Evolutionary conservation across 1,139 yeast genomes (phyloP).

Genomic region (Yarrowia galli): DNA sequence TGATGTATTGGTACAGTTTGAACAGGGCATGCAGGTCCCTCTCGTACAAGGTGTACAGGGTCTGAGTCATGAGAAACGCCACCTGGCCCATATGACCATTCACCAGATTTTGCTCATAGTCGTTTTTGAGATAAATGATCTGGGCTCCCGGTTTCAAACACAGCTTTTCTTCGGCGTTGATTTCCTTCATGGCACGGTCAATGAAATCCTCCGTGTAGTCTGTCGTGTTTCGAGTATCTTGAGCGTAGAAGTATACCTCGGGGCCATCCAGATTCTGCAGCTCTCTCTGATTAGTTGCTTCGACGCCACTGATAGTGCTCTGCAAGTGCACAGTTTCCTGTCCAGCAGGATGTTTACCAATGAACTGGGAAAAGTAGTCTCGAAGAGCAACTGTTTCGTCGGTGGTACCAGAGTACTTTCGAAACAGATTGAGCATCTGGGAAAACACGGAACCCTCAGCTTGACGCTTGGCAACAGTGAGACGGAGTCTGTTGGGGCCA

Average conservation of each 20-base stretch:
- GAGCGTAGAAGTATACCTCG: conserved; percentile 54
- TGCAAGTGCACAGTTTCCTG: conserved; percentile 81
- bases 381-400: conserved; percentile 54
- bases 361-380: conserved; percentile 57
- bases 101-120: conserved; percentile 57
- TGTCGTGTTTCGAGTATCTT: conserved; percentile 53
- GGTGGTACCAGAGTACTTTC: conserved; percentile 62
- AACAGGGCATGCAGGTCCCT: not conserved
- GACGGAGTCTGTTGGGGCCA: conserved; percentile 61
- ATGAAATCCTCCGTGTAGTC: conserved; percentile 41
- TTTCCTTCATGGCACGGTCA: conserved; percentile 27
- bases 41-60: not conserved
- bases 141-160: conserved; percentile 65
- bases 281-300: conserved; percentile 65
- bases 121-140: conserved; percentile 62
- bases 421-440: conserved; percentile 73
- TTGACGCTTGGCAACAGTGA: conserved; percentile 86
- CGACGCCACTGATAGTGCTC: conserved; percentile 78
- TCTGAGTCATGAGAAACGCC: conserved; percentile 10
- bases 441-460: conserved; percentile 78
- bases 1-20: not conserved
- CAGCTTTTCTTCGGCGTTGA: conserved; percentile 56
- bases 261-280: conserved; percentile 58
- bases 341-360: conserved; percentile 70
- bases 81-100: conserved; percentile 54